Percentiles rank a stretch among this genome's conserved stretches.
phyloP scores from a whole-genome alignment of 768 basidiomycete species.

The Leccinum rimulosum region DNA sequence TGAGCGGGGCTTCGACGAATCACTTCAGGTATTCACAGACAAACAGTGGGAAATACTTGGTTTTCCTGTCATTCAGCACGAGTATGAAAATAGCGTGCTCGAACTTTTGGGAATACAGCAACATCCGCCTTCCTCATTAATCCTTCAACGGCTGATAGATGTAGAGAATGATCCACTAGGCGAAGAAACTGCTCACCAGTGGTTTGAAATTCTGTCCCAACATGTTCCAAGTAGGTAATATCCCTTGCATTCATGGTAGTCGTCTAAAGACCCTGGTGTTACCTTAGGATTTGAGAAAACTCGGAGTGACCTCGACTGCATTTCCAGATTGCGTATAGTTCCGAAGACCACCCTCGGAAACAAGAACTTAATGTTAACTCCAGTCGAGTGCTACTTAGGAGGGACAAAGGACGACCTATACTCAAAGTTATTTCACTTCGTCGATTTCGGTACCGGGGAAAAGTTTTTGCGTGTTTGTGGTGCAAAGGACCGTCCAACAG shows the following conservation, averaged over 20 bases:
- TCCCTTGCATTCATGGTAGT: conserved; percentile 41
- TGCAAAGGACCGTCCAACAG: conserved; percentile 77
- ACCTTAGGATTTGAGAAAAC: conserved; percentile 48
- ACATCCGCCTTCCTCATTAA: conserved; percentile 57
- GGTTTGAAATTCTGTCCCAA: conserved; percentile 64
- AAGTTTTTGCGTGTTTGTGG: conserved; percentile 87
- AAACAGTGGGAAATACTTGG: too few species aligned
- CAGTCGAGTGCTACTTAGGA: conserved; percentile 55
- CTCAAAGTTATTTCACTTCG: conserved; percentile 39
- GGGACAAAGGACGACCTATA: conserved; percentile 56
- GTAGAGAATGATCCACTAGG: conserved; percentile 47
- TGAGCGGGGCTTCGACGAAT: too few species aligned
- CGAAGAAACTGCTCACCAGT: conserved; percentile 48
- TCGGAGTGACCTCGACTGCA: conserved; percentile 45
- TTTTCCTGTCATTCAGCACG: too few species aligned
- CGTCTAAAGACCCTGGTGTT: not conserved
- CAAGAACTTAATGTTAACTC: conserved; percentile 37
- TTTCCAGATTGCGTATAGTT: conserved; percentile 61
- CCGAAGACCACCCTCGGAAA: conserved; percentile 42
- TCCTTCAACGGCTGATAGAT: conserved; percentile 49
- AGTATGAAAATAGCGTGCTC: too few species aligned
- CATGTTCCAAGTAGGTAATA: conserved; percentile 50
- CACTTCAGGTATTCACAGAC: too few species aligned
- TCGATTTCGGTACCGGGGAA: conserved; percentile 77
- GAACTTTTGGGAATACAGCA: too few species aligned